These are phyloP conservation scores for Boletellus sp. DNA, from an alignment of 1,284 basidiomycete species.

Conservation along the genomic window DNA sequence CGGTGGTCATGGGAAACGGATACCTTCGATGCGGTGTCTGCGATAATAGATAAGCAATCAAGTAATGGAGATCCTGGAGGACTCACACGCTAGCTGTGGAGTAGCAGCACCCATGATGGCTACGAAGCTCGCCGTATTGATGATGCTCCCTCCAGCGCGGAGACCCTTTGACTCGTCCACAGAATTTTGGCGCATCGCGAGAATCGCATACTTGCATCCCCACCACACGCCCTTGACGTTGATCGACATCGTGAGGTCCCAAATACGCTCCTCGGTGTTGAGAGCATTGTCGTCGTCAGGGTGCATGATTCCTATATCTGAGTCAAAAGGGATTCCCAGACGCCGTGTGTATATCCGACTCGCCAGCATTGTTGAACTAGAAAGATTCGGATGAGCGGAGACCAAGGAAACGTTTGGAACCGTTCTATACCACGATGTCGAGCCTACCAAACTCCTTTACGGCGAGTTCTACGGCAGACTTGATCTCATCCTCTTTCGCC, in stretches of 20 bases:
- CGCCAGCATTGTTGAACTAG: slow-evolving; percentile 88
- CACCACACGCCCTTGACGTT: slow-evolving; percentile 99
- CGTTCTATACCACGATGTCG: slow-evolving; percentile 77
- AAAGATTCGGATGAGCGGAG: slow-evolving; percentile 2
- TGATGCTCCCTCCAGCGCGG: slow-evolving; percentile 86
- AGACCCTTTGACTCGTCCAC: slow-evolving; percentile 79
- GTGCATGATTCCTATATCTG: slow-evolving; percentile 82
- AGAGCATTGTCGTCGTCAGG: slow-evolving; percentile 90
- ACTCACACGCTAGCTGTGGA: slow-evolving; percentile 89
- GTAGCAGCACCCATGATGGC: slow-evolving; percentile 92
- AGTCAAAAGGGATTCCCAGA: neutral
- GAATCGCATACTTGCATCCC: slow-evolving; percentile 95
- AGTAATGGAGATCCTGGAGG: neutral
- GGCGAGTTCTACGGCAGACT: slow-evolving; percentile 75
- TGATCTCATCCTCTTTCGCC: slow-evolving; percentile 82
- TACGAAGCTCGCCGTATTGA: slow-evolving; percentile 96
- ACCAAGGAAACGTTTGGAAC: neutral
- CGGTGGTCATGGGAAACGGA: neutral
- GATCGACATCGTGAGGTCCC: slow-evolving; percentile 91
- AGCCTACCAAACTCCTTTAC: slow-evolving; percentile 84
- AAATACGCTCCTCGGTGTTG: slow-evolving; percentile 93
- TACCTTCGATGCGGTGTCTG: slow-evolving; percentile 85
- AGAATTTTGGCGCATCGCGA: slow-evolving; percentile 91
- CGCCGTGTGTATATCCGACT: slow-evolving; percentile 7
- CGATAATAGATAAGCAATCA: slow-evolving; percentile 4